Base-by-base conservation (phyloP, 2,329 filamentous ascomycete genomes). In the Talaromyces marneffei region DNA sequence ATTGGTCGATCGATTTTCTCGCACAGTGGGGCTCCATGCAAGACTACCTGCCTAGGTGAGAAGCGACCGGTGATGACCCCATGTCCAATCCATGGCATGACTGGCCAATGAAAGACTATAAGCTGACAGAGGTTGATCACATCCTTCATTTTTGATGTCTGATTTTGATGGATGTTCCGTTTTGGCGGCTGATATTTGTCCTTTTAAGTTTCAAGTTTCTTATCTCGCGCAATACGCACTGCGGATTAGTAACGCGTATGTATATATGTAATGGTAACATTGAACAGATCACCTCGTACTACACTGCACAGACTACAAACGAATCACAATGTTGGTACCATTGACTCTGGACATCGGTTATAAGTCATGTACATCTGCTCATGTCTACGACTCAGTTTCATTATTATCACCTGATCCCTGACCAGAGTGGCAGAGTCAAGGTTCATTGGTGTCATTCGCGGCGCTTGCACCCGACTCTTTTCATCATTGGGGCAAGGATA, bases 401-500 rank as follows among this genome's bases (percentile, higher is more conserved):
- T 31, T 29, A 29, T 16, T 39, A 20, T 56, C 53, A 56, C 53
- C 33, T 42, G 53, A 56, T 40, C 12, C 35, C 25, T 27, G 20
- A 42, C 9, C 12, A 16, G 25, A 48, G 27, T 29, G 44, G 44
- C 25, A 3, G 29, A 46, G 12, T 23, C 33, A 55, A 40, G 52
- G 53, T n/a, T 46, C 42, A 18, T 20, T 40, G 35, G 39, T 54
- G n/a, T 37, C 31, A 33, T 56, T 50, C 42, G 12, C 31, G 54
- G 59, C 50, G 59, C 53, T 57, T 61, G 31, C 53, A 61, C 52
- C 52, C 23, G 14, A 46, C 29, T 39, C n/a, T 20, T 29, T 55
- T 27, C 16, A 31, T 25, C 25, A 40, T 53, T 44, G 53, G 31
- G 29, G 27, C 50, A 35, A 14, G 6, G 23, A n/a, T 8, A n/a